Conservation (phyloP, 768 basidiomycete species). For the Dacryopinax primogenitus region DNA sequence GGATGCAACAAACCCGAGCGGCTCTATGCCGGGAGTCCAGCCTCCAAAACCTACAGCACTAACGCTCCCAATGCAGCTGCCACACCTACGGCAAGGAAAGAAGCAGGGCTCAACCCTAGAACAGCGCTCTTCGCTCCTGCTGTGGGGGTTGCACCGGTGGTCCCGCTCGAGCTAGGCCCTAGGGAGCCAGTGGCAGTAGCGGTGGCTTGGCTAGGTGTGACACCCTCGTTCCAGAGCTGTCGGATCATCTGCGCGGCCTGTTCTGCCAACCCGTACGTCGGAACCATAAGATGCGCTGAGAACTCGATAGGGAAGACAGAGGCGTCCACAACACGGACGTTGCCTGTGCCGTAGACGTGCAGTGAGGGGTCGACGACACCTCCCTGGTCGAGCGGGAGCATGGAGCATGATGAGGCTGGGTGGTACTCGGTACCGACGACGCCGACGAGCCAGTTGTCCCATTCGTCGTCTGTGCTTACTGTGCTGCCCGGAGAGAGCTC, state of each 20-base stretch:
- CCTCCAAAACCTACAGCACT: background rate
- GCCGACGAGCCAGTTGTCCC: constrained; percentile 40
- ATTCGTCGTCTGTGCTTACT: constrained; percentile 43
- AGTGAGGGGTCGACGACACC: constrained; percentile 47
- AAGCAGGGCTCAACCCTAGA: no score
- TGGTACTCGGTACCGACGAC: constrained; percentile 42
- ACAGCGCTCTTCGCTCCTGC: background rate
- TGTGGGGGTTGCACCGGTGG: no score
- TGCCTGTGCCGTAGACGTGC: constrained; percentile 45
- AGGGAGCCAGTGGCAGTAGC: background rate
- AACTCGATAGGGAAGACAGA: constrained; percentile 45
- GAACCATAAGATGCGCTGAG: constrained; percentile 33
- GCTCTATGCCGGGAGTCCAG: no score
- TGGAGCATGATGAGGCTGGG: constrained; percentile 44
- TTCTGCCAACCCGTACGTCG: constrained; percentile 38
- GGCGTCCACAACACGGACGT: constrained; percentile 47
- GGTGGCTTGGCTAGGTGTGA: background rate
- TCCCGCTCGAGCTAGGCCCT: no score
- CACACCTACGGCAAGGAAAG: no score
- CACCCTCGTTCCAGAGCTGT: constrained; percentile 27
- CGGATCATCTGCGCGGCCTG: constrained; percentile 36
- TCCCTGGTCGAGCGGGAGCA: constrained; percentile 41
- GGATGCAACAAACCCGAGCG: no score
- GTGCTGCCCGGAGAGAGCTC: constrained; percentile 40
- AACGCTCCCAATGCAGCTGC: background rate